Conservation (phyloP, 768 basidiomycete genomes). For the Kwoniella heveanensis region DNA sequence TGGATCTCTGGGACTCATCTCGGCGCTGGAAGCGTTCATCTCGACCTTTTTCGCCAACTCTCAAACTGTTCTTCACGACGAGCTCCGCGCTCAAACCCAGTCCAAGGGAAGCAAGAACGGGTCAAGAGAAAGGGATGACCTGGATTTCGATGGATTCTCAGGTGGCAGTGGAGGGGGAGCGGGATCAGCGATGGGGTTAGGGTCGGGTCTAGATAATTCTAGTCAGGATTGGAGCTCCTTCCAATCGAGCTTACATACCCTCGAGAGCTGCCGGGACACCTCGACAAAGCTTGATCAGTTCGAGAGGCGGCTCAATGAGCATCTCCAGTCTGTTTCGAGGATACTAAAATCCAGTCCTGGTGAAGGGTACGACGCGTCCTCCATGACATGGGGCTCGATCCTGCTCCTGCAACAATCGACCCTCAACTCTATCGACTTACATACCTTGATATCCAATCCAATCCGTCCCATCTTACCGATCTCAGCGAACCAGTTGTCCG, state of each 20-base stretch:
- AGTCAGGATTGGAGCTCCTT: constrained; percentile 86
- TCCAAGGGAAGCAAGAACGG: constrained; percentile 1
- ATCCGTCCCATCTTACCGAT: constrained; percentile 19
- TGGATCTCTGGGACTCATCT: constrained; percentile 71
- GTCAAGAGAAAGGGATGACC: constrained; percentile 40
- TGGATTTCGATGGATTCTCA: constrained; percentile 61
- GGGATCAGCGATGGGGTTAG: not conserved
- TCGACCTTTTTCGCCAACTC: constrained; percentile 64
- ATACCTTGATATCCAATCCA: constrained; percentile 58
- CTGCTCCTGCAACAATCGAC: constrained; percentile 75
- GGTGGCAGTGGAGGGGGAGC: not conserved
- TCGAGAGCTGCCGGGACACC: constrained; percentile 76
- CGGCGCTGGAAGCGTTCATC: constrained; percentile 72
- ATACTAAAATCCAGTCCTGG: constrained; percentile 64
- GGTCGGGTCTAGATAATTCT: constrained; percentile 69
- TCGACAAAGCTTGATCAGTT: constrained; percentile 69
- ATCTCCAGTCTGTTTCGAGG: constrained; percentile 65
- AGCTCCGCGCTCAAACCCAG: not conserved
- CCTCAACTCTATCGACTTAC: constrained; percentile 78
- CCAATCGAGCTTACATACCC: constrained; percentile 76
- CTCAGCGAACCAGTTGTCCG: constrained; percentile 5
- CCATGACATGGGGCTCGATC: constrained; percentile 62
- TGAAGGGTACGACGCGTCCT: constrained; percentile 59
- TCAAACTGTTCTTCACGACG: constrained; percentile 8
- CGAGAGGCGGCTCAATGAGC: constrained; percentile 68